These are phyloP conservation scores for Termitomyces sp. DNA, from an alignment of 768 basidiomycete genomes.

Conservation along the genomic window DNA sequence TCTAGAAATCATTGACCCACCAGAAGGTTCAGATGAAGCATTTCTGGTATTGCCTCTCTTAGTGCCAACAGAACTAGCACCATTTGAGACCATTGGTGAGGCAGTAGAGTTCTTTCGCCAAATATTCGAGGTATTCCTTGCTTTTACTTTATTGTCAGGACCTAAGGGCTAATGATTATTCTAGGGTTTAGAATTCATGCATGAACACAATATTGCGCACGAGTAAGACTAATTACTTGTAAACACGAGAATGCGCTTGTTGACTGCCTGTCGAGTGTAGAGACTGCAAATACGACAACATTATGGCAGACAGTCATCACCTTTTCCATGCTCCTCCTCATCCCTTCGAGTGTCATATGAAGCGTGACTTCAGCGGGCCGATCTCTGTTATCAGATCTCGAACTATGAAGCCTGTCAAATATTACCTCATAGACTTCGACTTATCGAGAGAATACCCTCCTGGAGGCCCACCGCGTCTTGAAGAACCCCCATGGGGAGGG, in stretches of 20 bases:
- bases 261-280: not conserved
- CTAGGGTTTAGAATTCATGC: constrained; percentile 12
- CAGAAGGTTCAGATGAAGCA: constrained; percentile 4
- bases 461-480: too few species aligned
- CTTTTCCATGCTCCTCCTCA: constrained; percentile 10
- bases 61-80: not conserved
- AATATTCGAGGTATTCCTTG: constrained; percentile 12
- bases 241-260: not conserved
- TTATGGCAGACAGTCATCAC: constrained; percentile 12
- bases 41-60: constrained; percentile 1
- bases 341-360: not conserved
- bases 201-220: constrained; percentile 19
- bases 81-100: not conserved
- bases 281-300: constrained; percentile 14
- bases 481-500: too few species aligned
- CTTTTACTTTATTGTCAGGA: too few species aligned
- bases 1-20: constrained; percentile 11
- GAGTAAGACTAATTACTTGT: constrained; percentile 13
- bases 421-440: too few species aligned
- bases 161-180: not conserved
- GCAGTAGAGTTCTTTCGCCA: too few species aligned
- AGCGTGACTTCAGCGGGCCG: constrained; percentile 3
- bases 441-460: too few species aligned
- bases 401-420: not conserved
- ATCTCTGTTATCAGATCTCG: constrained; percentile 4